phyloP scores from a whole-genome alignment of 2,329 filamentous ascomycete species.

The Talaromyces atroroseus region DNA sequence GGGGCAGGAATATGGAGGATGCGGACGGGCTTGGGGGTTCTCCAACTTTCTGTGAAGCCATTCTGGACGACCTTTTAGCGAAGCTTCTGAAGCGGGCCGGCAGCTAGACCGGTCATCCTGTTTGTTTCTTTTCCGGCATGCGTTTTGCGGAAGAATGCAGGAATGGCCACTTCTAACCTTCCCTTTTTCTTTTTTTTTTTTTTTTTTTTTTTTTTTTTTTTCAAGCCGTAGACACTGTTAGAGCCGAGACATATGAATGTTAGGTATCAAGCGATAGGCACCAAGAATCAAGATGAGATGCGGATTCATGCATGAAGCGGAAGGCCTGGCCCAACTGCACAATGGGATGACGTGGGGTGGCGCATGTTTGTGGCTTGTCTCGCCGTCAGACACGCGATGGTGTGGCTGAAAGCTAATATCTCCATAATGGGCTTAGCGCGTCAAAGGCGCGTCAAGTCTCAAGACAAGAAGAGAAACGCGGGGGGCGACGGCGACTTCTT shows the following conservation, averaged over 20 bases:
- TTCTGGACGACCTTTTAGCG: slow-evolving; percentile 15
- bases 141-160: neutral
- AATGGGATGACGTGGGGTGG: slow-evolving; percentile 15
- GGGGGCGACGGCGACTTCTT: neutral
- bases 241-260: neutral
- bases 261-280: neutral
- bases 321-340: slow-evolving; percentile 3
- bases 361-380: slow-evolving; percentile 23
- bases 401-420: slow-evolving; percentile 18
- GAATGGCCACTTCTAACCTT: neutral
- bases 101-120: slow-evolving; percentile 6
- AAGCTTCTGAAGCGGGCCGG: slow-evolving; percentile 11
- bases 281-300: slow-evolving; percentile 11
- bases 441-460: neutral
- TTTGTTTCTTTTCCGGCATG: neutral
- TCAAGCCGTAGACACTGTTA: neutral
- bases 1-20: slow-evolving; percentile 41
- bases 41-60: slow-evolving; percentile 34
- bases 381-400: slow-evolving; percentile 17
- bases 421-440: slow-evolving; percentile 7
- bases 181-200: too few species aligned
- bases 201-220: neutral
- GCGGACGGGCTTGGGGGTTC: slow-evolving; percentile 40
- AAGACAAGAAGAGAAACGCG: neutral
- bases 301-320: slow-evolving; percentile 9